Evolutionary conservation across 2,329 filamentous ascomycete genomes (phyloP).

Genomic region (Zalaria sp.): DNA sequence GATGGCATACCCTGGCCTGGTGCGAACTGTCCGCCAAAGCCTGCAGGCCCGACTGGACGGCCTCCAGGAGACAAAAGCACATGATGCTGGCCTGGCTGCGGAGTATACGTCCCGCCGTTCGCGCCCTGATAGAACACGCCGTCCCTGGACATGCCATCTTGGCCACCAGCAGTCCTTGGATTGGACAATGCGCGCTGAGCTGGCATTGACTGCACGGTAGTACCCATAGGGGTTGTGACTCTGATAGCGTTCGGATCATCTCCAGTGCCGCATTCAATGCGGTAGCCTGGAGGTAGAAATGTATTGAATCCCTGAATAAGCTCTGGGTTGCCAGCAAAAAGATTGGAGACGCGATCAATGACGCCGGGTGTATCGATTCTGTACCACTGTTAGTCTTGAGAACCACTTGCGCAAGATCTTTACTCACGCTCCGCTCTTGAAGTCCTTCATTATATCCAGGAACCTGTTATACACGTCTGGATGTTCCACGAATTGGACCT

Average conservation of each 20-base stretch:
- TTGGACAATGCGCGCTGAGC: constrained; percentile 28
- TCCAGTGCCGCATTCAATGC: constrained; percentile 88
- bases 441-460: constrained; percentile 98
- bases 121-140: constrained; percentile 7
- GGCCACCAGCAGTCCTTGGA: constrained; percentile 23
- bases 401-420: background rate
- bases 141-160: constrained; percentile 2
- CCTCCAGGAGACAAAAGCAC: constrained; percentile 30
- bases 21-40: constrained; percentile 18
- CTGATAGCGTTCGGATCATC: constrained; percentile 93
- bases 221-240: constrained; percentile 96
- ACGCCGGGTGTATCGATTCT: constrained; percentile 93
- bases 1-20: constrained; percentile 5
- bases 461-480: constrained; percentile 96
- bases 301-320: constrained; percentile 88
- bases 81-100: constrained; percentile 21
- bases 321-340: constrained; percentile 87
- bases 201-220: constrained; percentile 78
- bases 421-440: constrained; percentile 87
- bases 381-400: constrained; percentile 3
- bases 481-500: constrained; percentile 93
- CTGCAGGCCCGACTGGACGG: constrained; percentile 24
- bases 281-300: constrained; percentile 83
- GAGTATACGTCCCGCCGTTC: constrained; percentile 24
- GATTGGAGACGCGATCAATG: constrained; percentile 86